phyloP scores from a whole-genome alignment of 306 rosid genomes.

The Dicorynia guianensis region DNA sequence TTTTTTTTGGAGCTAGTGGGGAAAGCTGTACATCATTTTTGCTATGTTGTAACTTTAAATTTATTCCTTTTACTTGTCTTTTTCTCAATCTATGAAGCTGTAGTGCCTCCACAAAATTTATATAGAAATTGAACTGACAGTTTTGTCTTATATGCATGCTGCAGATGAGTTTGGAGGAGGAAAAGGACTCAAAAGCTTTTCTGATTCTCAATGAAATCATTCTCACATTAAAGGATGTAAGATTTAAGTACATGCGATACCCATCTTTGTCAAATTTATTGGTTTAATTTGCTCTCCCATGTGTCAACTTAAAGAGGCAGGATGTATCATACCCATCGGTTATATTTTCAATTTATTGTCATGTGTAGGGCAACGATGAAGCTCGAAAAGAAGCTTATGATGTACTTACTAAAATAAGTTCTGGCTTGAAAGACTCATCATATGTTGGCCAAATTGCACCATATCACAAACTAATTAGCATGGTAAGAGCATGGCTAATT shows the following conservation, averaged over 20 bases:
- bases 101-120: slow-evolving; percentile 3
- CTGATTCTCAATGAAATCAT: slow-evolving; percentile 89
- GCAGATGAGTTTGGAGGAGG: slow-evolving; percentile 76
- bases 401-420: slow-evolving; percentile 69
- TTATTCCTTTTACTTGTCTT: neutral
- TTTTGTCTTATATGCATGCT: slow-evolving; percentile 39
- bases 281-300: slow-evolving; percentile 21
- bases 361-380: slow-evolving; percentile 72
- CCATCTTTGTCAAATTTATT: slow-evolving; percentile 30
- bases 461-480: slow-evolving; percentile 72
- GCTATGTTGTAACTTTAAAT: neutral
- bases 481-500: slow-evolving; percentile 64
- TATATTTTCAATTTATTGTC: no score
- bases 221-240: slow-evolving; percentile 82
- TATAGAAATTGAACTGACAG: neutral
- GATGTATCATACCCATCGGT: no score
- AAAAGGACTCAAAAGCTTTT: slow-evolving; percentile 75
- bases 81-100: neutral
- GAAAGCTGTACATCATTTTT: neutral
- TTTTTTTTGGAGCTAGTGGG: neutral
- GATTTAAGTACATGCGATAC: slow-evolving; percentile 33
- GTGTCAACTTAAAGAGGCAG: slow-evolving; percentile 25
- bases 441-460: slow-evolving; percentile 55
- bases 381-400: slow-evolving; percentile 85
- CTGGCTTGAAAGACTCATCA: slow-evolving; percentile 63